Conservation (phyloP, 2,329 filamentous ascomycete genomes). For the Septoria petroselini region DNA sequence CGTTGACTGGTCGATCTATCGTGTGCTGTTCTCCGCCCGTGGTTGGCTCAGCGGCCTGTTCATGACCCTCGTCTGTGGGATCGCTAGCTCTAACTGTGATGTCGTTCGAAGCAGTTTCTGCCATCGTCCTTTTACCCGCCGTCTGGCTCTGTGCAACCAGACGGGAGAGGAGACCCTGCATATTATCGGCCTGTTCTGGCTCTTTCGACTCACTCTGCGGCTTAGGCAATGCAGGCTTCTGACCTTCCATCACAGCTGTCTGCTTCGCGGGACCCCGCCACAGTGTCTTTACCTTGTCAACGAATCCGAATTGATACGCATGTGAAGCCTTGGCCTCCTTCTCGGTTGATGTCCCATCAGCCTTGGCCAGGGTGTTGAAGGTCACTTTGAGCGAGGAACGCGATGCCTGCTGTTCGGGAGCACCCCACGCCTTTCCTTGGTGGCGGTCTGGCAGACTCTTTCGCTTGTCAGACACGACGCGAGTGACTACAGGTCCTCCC, state of each 20-base stretch:
- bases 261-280: neutral
- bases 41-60: no score
- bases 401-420: neutral
- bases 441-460: slow-evolving; percentile 6
- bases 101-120: no score
- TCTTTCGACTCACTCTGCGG: neutral
- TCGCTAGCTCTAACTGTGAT: no score
- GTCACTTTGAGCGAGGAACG: slow-evolving; percentile 6
- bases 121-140: no score
- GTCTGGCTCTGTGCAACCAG: neutral
- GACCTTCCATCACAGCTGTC: neutral
- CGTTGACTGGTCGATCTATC: no score
- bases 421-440: slow-evolving; percentile 3
- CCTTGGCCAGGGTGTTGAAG: slow-evolving; percentile 12
- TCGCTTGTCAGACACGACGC: neutral
- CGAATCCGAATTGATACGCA: slow-evolving; percentile 4
- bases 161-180: neutral
- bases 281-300: neutral
- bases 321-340: neutral
- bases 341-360: slow-evolving; percentile 15
- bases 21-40: no score
- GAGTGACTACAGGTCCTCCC: slow-evolving; percentile 1
- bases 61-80: no score
- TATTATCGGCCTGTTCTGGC: neutral
- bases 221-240: neutral